These are phyloP conservation scores for Dioscorea alata DNA, from an alignment of 106 monocot species.

Conservation along the genomic window DNA sequence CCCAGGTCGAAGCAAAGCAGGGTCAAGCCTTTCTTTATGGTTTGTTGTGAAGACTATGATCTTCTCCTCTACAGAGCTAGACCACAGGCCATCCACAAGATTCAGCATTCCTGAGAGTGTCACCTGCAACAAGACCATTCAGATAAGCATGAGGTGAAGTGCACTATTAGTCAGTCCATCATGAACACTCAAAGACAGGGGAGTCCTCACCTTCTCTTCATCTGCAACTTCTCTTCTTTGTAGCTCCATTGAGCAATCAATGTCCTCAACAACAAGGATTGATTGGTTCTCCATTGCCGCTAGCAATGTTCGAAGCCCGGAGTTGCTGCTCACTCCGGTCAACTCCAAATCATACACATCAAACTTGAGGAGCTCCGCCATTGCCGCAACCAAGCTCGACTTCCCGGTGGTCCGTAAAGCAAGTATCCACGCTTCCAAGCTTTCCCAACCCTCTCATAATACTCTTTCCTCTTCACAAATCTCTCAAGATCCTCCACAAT, in stretches of 20 bases:
- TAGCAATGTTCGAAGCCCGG: conserved; percentile 6
- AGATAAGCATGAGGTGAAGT: background rate
- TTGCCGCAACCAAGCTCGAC: conserved; percentile 31
- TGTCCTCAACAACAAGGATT: conserved; percentile 27
- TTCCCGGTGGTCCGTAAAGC: conserved; percentile 38
- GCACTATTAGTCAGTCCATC: no score
- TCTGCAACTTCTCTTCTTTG: conserved; percentile 5
- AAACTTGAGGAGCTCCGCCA: conserved; percentile 26
- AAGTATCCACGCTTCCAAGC: conserved; percentile 38
- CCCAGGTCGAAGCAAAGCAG: conserved; percentile 23
- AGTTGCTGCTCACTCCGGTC: background rate
- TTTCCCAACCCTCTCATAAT: conserved; percentile 19
- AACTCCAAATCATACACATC: conserved; percentile 29
- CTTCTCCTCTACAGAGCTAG: conserved; percentile 15
- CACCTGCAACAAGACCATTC: background rate
- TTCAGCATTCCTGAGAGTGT: conserved; percentile 25
- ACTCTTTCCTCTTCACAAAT: conserved; percentile 17
- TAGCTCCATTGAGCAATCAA: conserved; percentile 17
- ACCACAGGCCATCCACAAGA: conserved; percentile 29
- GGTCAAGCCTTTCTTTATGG: conserved; percentile 21
- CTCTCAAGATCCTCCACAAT: conserved; percentile 23
- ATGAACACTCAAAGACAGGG: no score
- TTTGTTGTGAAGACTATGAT: conserved; percentile 32
- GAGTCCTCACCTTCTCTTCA: conserved; percentile 1
- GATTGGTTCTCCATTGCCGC: conserved; percentile 5